phyloP scores from a whole-genome alignment of 345 rosid genomes.

The Zanthoxylum bungeanum region DNA sequence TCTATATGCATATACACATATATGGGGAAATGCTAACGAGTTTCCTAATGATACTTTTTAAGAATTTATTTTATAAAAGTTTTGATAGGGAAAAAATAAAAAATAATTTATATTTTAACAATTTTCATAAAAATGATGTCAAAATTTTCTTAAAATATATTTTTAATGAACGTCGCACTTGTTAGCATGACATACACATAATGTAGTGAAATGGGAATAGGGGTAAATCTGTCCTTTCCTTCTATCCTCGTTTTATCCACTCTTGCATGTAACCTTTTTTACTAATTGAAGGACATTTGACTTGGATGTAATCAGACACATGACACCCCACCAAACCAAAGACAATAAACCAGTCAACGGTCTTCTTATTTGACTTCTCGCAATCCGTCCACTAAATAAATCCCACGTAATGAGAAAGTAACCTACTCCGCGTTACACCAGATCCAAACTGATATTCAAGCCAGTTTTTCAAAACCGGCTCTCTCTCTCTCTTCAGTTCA shows the following conservation, averaged over 20 bases:
- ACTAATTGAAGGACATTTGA: not conserved
- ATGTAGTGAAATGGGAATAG: not conserved
- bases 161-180: too few relatives aligned
- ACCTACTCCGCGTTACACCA: not conserved
- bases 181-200: too few relatives aligned
- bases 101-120: too few relatives aligned
- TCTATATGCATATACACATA: too few relatives aligned
- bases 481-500: too few relatives aligned
- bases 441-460: not conserved
- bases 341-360: not conserved
- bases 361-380: not conserved
- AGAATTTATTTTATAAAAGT: too few relatives aligned
- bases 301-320: not conserved
- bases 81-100: too few relatives aligned
- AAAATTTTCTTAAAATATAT: too few relatives aligned
- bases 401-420: not conserved
- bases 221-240: slow-evolving; percentile 10
- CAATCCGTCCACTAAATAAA: not conserved
- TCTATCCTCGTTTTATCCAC: not conserved
- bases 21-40: too few relatives aligned
- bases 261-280: not conserved
- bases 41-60: too few relatives aligned
- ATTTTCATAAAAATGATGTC: too few relatives aligned
- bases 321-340: not conserved
- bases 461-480: slow-evolving; percentile 15